Evolutionary conservation across 768 basidiomycete genomes (phyloP), one percentile per base, ranked within the genome.

Genomic region (Nevesoporus exiguus): DNA sequence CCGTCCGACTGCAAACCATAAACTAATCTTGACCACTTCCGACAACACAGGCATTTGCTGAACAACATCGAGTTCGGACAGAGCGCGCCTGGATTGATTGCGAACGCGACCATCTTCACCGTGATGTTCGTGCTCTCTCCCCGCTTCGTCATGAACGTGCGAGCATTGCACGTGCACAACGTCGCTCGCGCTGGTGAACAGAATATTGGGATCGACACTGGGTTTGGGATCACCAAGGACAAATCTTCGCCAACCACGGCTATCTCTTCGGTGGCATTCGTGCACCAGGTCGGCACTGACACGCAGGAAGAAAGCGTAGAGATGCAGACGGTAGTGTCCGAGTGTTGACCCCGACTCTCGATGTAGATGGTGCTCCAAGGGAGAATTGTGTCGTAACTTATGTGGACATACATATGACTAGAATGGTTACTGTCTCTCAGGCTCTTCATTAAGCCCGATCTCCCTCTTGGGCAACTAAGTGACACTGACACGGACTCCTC

Each of bases 111-210:
- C 30, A 15, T 33, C 15, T 22, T 25, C 41, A 13, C 52, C 31
- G 3, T 42, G 4, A 22, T 60, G 49, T 63, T 46, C 17, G n/a
- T 36, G 9, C 43, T 64, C 44, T 27, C 58, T 3, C 58, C 63
- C 10, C 60, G 63, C 8, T 65, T 64, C 44, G 54, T 64, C 25
- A 45, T 64, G 19, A 60, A 36, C 44, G 45, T 65, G 25, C 61
- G 63, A 11, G 56, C 55, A 25, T 1, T 58, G 42, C 27, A 60
- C 41, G 0, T 17, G 46, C 31, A 5, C 22, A 10, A 24, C 46
- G 13, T 47, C 21, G 19, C 10, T 19, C 19, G 21, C 7, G 7
- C 21, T 5, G 30, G 33, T 6, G 46, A 22, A 14, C n/a, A 5
- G 29, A 4, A 11, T 30, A 27, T 5, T 21, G 40, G 40, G 27